Evolutionary conservation across 805 yeast genomes (phyloP).

Genomic region (Monosporozyma servazzii): DNA sequence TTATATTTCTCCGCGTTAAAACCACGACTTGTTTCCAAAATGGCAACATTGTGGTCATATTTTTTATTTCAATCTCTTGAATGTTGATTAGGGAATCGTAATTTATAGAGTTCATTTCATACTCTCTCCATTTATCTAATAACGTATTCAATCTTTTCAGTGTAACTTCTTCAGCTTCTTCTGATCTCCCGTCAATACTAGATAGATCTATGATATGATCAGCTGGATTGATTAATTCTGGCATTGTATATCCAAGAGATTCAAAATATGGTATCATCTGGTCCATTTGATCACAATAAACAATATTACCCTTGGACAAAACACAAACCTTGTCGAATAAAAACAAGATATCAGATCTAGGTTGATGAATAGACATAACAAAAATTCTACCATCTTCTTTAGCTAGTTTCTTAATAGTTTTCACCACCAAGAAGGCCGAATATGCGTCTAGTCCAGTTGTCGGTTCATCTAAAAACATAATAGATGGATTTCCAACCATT

Average conservation of each 20-base stretch:
- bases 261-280: conserved; percentile 42
- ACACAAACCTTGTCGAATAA: conserved; percentile 61
- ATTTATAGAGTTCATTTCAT: conserved; percentile 5
- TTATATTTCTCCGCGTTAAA: conserved; percentile 37
- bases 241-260: conserved; percentile 36
- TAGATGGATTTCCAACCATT: conserved; percentile 63
- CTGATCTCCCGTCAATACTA: conserved; percentile 43
- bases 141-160: conserved; percentile 29
- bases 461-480: conserved; percentile 77
- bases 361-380: conserved; percentile 74
- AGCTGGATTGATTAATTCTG: conserved; percentile 48
- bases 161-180: conserved; percentile 30
- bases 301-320: conserved; percentile 53
- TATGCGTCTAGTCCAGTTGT: conserved; percentile 81
- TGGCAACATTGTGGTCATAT: conserved; percentile 31
- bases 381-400: conserved; percentile 55
- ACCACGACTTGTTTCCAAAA: conserved; percentile 37
- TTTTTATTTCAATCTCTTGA: conserved; percentile 20
- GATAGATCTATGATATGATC: conserved; percentile 50
- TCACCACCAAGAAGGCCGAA: conserved; percentile 57
- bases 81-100: conserved; percentile 1
- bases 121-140: conserved; percentile 32
- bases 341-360: conserved; percentile 64
- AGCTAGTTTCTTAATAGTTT: conserved; percentile 51
- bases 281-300: conserved; percentile 40